Base-by-base conservation (phyloP, 2,329 filamentous ascomycete species). In the Colletotrichum simmondsii region DNA sequence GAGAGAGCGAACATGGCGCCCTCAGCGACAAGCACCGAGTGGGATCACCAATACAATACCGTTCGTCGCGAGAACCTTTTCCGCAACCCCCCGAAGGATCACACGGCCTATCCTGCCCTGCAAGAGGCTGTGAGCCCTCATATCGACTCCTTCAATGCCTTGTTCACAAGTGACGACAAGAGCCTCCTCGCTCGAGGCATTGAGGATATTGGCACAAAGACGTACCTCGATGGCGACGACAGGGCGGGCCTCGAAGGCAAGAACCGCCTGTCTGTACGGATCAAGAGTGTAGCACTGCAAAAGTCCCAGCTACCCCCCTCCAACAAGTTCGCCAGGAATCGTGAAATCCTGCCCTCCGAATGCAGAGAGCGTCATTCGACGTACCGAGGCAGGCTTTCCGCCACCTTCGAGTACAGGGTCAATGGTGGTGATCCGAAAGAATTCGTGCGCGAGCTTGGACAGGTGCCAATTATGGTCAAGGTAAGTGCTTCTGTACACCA, bases 321-420 rank as follows among this genome's bases (percentile, higher is more conserved):
- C 63, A 98, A 98, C 86, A 98, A 97, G 83, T 92, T 93, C 79
- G 93, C 93, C 68, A 91, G 89, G 77, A 94, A 94, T 82, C 90
- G 97, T 80, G 94, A 97, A 79, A 94, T 99, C 77, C 90, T 95
- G 73, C 97, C 97, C 0, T 91, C 96, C 49, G 97, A 99, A 85
- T 98, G 95, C 85, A 91, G 97, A 87, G 96, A 99, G 85, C 91
- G 97, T 58, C 96, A 98, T 87, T 91, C 91, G 66, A 95, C 95
- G 35, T 99, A 99, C 83, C 89, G 95, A 80, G 97, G 96, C 71
- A 94, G 93, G 82, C 89, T 99, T 76, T 92, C 92, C 65, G 95
- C 93, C 8, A 92, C 93, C 19, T 88, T 99, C 63, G 94, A 98
- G 81, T 98, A 94, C 81, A 90, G 89, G 75, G 89, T 99, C 78